These are phyloP conservation scores for Colletotrichum endophyticum DNA, from an alignment of 2,329 filamentous ascomycete species.

Conservation along the genomic window DNA sequence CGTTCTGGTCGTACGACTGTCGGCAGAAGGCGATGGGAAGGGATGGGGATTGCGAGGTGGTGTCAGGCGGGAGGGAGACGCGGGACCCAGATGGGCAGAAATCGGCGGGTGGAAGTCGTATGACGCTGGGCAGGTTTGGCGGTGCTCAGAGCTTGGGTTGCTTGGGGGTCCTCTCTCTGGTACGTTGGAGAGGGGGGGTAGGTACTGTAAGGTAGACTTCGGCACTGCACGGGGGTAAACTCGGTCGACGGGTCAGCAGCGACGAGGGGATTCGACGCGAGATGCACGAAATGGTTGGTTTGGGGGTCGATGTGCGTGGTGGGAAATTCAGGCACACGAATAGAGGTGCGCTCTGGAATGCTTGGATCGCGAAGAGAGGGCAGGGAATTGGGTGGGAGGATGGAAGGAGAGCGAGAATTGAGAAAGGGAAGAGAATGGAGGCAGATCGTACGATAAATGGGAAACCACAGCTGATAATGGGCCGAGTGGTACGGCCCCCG, in stretches of 20 bases:
- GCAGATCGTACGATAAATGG: slow-evolving; percentile 23
- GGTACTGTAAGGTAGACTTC: background rate
- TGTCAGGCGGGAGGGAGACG: slow-evolving; percentile 8
- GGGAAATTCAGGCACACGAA: background rate
- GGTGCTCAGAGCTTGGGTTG: background rate
- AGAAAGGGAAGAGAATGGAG: slow-evolving; percentile 10
- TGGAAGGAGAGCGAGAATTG: slow-evolving; percentile 1
- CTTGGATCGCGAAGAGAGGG: background rate
- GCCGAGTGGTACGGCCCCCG: background rate
- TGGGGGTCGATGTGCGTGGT: background rate
- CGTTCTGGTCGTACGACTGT: slow-evolving; percentile 9
- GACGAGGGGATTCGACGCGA: background rate
- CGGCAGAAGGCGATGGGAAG: slow-evolving; percentile 8
- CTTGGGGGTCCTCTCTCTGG: background rate
- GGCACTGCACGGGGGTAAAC: background rate
- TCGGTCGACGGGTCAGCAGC: background rate
- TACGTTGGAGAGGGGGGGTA: background rate
- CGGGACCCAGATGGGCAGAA: slow-evolving; percentile 7
- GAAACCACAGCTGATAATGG: slow-evolving; percentile 19
- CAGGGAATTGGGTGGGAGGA: background rate
- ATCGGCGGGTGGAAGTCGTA: slow-evolving; percentile 4
- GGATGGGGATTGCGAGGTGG: slow-evolving; percentile 5
- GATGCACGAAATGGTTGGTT: slow-evolving; percentile 5
- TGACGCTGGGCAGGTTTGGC: slow-evolving; percentile 13
- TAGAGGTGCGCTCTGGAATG: background rate